Evolutionary conservation across 331 rosid genomes (phyloP).

Genomic region (Saraca asoca): DNA sequence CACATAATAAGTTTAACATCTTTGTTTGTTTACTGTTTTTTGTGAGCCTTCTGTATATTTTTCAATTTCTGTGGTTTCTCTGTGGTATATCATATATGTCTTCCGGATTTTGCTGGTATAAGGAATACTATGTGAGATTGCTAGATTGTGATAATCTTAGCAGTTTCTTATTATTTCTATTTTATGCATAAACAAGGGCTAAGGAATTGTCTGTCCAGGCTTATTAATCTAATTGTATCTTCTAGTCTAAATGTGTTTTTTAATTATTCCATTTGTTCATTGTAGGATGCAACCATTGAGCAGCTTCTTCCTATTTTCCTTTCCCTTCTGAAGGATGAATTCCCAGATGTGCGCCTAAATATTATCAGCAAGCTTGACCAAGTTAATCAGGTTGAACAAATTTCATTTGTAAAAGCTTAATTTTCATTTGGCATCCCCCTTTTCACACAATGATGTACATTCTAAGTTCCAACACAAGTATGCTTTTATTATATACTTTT

Average conservation of each 20-base stretch:
- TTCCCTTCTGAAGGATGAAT: slow-evolving; percentile 92
- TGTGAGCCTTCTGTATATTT: slow-evolving; percentile 7
- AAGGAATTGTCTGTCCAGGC: neutral
- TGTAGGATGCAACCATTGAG: slow-evolving; percentile 94
- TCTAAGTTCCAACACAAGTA: slow-evolving; percentile 12
- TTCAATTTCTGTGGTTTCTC: neutral
- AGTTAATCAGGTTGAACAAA: slow-evolving; percentile 82
- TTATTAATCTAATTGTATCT: neutral
- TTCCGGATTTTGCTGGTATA: slow-evolving; percentile 13
- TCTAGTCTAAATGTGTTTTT: slow-evolving; percentile 19
- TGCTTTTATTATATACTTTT: slow-evolving; percentile 24
- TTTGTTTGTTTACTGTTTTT: neutral
- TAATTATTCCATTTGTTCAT: slow-evolving; percentile 30
- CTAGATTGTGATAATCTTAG: neutral
- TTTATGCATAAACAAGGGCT: no score
- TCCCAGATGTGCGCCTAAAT: slow-evolving; percentile 96
- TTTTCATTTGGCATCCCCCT: neutral
- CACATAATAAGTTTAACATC: no score
- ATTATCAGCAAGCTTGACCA: slow-evolving; percentile 99
- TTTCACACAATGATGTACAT: slow-evolving; percentile 18
- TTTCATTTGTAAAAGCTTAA: slow-evolving; percentile 6
- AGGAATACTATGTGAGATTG: neutral
- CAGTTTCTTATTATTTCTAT: no score
- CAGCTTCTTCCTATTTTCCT: slow-evolving; percentile 99
- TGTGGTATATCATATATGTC: neutral